Evolutionary conservation across 1,139 yeast genomes (phyloP).

Genomic region (Meyerozyma athensensis): DNA sequence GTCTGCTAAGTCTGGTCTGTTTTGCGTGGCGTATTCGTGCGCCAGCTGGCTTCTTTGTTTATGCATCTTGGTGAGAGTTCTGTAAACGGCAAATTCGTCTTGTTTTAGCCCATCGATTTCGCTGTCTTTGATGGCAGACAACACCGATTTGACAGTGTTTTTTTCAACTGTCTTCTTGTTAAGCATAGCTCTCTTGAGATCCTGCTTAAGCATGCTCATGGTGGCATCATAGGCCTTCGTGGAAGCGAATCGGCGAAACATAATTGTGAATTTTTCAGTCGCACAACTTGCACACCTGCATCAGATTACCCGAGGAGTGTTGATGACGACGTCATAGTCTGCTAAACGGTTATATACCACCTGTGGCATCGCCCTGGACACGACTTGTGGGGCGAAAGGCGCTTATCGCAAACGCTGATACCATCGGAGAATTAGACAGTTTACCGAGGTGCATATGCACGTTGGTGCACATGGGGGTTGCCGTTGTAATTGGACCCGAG

Average conservation of each 20-base stretch:
- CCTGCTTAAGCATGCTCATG: slow-evolving; percentile 34
- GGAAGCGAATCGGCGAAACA: slow-evolving; percentile 9
- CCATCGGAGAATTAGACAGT: background rate
- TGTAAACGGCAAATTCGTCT: slow-evolving; percentile 47
- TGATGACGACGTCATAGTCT: no score
- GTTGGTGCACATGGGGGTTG: background rate
- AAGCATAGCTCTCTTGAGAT: slow-evolving; percentile 46
- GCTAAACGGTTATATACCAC: no score
- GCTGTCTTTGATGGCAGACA: slow-evolving; percentile 12
- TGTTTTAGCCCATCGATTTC: slow-evolving; percentile 14
- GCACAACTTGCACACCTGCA: slow-evolving; percentile 1
- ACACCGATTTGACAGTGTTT: slow-evolving; percentile 12
- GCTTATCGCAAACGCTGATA: no score
- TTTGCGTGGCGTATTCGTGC: slow-evolving; percentile 43
- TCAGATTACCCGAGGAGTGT: no score
- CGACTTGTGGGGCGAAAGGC: no score
- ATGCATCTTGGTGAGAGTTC: slow-evolving; percentile 44
- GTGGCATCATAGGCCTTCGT: slow-evolving; percentile 30
- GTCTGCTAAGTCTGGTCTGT: slow-evolving; percentile 52
- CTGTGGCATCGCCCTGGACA: background rate
- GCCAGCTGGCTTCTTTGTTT: slow-evolving; percentile 53
- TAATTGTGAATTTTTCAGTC: background rate
- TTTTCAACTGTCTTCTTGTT: slow-evolving; percentile 34
- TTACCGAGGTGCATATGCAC: slow-evolving; percentile 1
- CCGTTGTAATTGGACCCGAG: background rate